phyloP scores from a whole-genome alignment of 345 rosid species.

The Gossypium raimondii region DNA sequence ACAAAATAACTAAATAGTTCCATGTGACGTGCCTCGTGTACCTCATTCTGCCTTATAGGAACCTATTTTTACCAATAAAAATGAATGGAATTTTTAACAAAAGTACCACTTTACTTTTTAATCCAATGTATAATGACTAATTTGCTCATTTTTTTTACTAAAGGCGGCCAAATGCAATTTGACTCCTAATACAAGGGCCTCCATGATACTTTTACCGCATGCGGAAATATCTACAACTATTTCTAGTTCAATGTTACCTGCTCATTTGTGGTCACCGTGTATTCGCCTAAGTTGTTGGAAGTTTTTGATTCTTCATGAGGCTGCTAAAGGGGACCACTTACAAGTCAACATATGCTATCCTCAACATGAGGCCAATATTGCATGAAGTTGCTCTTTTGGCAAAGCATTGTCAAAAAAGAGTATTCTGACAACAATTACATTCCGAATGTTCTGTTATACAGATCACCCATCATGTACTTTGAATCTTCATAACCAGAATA shows the following conservation, averaged over 20 bases:
- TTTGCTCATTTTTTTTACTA: too few relatives aligned
- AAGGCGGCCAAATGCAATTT: too few relatives aligned
- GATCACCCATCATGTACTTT: conserved; percentile 54
- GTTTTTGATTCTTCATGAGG: conserved; percentile 36
- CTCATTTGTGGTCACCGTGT: conserved; percentile 23
- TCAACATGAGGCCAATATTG: conserved; percentile 6
- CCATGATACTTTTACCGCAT: background rate
- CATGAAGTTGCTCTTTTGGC: background rate
- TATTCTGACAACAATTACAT: conserved; percentile 38
- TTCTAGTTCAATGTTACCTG: conserved; percentile 27
- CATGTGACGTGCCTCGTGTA: too few relatives aligned
- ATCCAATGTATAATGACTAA: too few relatives aligned
- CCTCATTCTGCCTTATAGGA: too few relatives aligned
- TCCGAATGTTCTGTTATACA: conserved; percentile 69
- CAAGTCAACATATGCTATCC: conserved; percentile 16
- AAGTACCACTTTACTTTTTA: too few relatives aligned
- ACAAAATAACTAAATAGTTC: too few relatives aligned
- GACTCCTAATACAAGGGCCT: too few relatives aligned
- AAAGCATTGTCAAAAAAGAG: conserved; percentile 9
- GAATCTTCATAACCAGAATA: conserved; percentile 65
- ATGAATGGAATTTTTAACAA: too few relatives aligned
- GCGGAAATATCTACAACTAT: background rate
- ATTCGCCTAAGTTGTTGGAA: conserved; percentile 23
- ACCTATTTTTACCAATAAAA: too few relatives aligned
- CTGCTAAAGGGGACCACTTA: conserved; percentile 28